A percentile compares a stretch with the other conserved stretches of the same genome.
Evolutionary conservation across 164 flowering plant species (phyloP).

Genomic region (Buxus sempervirens): DNA sequence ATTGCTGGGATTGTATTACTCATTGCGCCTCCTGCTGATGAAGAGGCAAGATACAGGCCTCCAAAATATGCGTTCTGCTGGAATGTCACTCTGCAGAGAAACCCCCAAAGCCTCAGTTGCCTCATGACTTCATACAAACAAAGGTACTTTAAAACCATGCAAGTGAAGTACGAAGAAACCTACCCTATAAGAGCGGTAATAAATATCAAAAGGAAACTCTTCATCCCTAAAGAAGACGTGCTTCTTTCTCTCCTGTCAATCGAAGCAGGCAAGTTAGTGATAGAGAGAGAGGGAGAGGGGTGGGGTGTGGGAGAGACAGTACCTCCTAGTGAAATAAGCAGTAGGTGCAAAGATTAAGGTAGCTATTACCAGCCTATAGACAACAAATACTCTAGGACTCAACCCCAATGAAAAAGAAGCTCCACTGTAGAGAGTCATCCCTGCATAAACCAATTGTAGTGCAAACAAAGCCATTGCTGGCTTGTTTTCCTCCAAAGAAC

Average conservation of each 20-base stretch:
- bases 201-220: constrained; percentile 51
- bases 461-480: constrained; percentile 46
- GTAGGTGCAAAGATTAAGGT: constrained; percentile 44
- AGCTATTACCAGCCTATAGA: constrained; percentile 67
- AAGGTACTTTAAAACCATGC: too few relatives aligned
- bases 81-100: constrained; percentile 42
- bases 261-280: too few relatives aligned
- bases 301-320: neutral
- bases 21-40: constrained; percentile 61
- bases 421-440: constrained; percentile 37
- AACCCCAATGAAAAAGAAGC: constrained; percentile 58
- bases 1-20: constrained; percentile 62
- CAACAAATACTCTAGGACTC: constrained; percentile 63
- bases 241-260: constrained; percentile 24
- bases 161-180: neutral
- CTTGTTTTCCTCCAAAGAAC: constrained; percentile 25
- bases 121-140: neutral
- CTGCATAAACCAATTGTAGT: constrained; percentile 49
- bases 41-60: constrained; percentile 61
- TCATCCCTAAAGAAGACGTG: constrained; percentile 31
- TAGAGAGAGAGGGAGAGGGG: constrained; percentile 17
- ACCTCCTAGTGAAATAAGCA: constrained; percentile 36
- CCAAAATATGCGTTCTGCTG: constrained; percentile 53
- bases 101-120: neutral
- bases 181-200: too few relatives aligned